phyloP scores from a whole-genome alignment of 164 flowering plant genomes.

The Chloranthus sessilifolius region DNA sequence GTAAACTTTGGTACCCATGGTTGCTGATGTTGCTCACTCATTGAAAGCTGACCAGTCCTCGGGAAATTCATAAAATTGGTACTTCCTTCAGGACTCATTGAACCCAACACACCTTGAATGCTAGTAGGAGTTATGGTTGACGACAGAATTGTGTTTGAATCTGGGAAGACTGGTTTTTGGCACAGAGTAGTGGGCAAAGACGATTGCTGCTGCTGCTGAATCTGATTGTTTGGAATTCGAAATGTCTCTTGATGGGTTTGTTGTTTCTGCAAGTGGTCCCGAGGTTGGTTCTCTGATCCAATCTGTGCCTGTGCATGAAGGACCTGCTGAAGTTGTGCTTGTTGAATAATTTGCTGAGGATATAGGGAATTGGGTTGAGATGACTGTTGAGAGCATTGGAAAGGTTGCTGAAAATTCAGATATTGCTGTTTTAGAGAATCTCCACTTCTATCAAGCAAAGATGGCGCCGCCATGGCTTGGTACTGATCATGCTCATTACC shows the following conservation, averaged over 20 bases:
- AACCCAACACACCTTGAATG: conserved; percentile 42
- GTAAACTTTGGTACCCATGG: conserved; percentile 43
- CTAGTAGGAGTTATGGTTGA: conserved; percentile 31
- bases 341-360: conserved; percentile 43
- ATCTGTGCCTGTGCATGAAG: conserved; percentile 43
- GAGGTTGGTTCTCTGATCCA: conserved; percentile 31
- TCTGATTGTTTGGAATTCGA: conserved; percentile 39
- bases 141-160: conserved; percentile 35
- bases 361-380: conserved; percentile 29
- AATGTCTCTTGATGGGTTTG: conserved; percentile 35
- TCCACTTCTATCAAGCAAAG: conserved; percentile 52
- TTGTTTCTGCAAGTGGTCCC: conserved; percentile 33
- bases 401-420: conserved; percentile 59
- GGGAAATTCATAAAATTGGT: conserved; percentile 21
- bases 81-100: conserved; percentile 19
- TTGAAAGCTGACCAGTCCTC: conserved; percentile 34
- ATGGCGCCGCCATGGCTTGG: conserved; percentile 58
- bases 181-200: conserved; percentile 38
- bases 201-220: conserved; percentile 45
- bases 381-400: conserved; percentile 44
- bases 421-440: conserved; percentile 57
- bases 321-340: conserved; percentile 34
- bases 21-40: conserved; percentile 48
- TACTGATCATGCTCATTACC: conserved; percentile 57
- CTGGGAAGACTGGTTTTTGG: conserved; percentile 44